Evolutionary conservation across 1,284 basidiomycete genomes (phyloP), one percentile per base, ranked within the genome.

Genomic region (Tylopilus sp.): DNA sequence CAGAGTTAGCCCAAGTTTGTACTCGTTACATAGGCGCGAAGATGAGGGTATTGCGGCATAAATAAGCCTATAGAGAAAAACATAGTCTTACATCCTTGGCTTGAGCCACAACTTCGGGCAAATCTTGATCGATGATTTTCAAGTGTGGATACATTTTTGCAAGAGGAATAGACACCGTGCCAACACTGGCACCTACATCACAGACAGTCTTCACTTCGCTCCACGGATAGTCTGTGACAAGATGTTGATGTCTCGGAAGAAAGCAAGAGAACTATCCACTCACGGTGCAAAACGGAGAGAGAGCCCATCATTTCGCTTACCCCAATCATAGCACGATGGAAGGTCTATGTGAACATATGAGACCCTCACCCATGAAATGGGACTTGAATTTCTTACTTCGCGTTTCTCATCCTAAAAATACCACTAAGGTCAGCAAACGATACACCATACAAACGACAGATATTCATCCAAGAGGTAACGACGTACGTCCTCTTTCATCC

Each of bases 111-210:
- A 71, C 63, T 15, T 66, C 64, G 0, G 70, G 70, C 9, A 72
- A 56, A 52, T 81, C 80, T 58, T 81, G 78, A 4, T 78, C 48
- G 4, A 70, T 61, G 15, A 77, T 56, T 26, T 67, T 68, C 17
- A 82, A 53, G 14, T 73, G 64, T 0, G 76, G 72, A 43, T 72
- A 66, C 8, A 58, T 57, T 53, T 69, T 72, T 0, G 70, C 59
- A 5, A 82, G 66, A 17, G 69, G 65, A 15, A 78, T 62, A 4
- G 72, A 64, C 17, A 76, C 61, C 15, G 68, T 59, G 0, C 80
- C 78, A 24, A 72, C 60, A 1, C 77, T 73, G 0, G 74, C 70
- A 4, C 76, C 78, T 9, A 82, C 65, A 57, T 81, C 80, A 33
- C 73, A 75, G 9, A 82, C 55, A 0, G 65, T 69, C 0, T 72